Conservation (phyloP, 495 filamentous ascomycete genomes). For the Cryomyces antarcticus region DNA sequence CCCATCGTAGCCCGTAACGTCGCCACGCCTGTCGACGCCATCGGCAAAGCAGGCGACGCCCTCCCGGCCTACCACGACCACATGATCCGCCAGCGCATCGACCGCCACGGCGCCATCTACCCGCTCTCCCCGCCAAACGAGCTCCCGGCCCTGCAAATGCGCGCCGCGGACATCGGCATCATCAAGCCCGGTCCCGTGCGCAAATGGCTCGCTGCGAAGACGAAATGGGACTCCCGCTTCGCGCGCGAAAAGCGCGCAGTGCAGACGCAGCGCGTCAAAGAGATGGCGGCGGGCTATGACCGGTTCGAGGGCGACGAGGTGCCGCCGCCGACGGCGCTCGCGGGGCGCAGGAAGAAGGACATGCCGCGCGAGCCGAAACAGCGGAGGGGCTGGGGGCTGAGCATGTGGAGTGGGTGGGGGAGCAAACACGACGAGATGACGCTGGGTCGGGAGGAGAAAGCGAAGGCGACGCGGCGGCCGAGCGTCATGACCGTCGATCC, state of each 20-base stretch:
- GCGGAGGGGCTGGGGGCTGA: constrained; percentile 50
- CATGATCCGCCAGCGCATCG: constrained; percentile 80
- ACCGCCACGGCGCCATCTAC: constrained; percentile 50
- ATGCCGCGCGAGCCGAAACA: constrained; percentile 30
- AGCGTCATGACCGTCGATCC: too few relatives aligned
- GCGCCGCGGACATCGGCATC: constrained; percentile 44
- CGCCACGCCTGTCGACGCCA: constrained; percentile 13
- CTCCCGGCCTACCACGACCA: constrained; percentile 57
- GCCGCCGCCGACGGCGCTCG: constrained; percentile 56
- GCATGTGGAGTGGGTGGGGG: constrained; percentile 68
- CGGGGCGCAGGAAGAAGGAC: constrained; percentile 38
- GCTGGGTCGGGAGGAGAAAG: constrained; percentile 14
- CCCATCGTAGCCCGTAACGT: constrained; percentile 5
- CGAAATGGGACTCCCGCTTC: constrained; percentile 50
- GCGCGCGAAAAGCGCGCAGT: constrained; percentile 42
- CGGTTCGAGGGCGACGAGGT: constrained; percentile 54
- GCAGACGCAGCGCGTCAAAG: constrained; percentile 46
- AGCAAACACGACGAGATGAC: constrained; percentile 69
- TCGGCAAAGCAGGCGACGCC: constrained; percentile 68
- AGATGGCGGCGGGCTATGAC: constrained; percentile 48
- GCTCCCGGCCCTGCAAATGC: constrained; percentile 39
- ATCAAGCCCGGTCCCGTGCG: constrained; percentile 60
- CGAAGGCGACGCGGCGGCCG: too few relatives aligned
- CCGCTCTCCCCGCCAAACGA: constrained; percentile 39
- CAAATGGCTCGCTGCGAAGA: constrained; percentile 61